phyloP scores from a whole-genome alignment of 225 moss, liverwort and hornwort genomes.

The Antitrichia curtipendula region DNA sequence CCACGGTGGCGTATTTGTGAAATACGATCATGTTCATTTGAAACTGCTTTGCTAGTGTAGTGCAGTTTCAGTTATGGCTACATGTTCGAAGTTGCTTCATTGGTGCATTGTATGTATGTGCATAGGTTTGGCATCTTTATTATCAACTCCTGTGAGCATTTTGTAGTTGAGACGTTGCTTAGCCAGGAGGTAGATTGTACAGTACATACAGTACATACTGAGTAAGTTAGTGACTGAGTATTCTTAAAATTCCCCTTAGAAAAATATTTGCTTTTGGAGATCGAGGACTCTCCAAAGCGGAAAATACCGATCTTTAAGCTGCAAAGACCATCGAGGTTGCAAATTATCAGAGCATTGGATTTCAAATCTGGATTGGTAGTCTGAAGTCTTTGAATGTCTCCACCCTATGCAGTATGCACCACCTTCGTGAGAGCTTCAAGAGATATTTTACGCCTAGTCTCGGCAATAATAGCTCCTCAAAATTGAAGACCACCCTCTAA shows the following conservation, averaged over 20 bases:
- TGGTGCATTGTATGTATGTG: neutral
- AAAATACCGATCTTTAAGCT: neutral
- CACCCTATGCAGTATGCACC: too few species aligned
- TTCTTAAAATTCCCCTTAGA: neutral
- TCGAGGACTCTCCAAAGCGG: neutral
- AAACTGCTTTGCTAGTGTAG: neutral
- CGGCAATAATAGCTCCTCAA: neutral
- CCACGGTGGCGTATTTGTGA: constrained; percentile 42
- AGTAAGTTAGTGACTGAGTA: neutral
- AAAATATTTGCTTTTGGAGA: neutral
- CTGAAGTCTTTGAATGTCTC: neutral
- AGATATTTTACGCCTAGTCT: neutral
- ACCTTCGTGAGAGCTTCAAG: neutral
- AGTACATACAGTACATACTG: neutral
- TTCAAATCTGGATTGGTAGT: neutral
- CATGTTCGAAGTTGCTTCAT: neutral
- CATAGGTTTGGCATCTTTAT: neutral
- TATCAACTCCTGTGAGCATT: neutral
- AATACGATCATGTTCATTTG: neutral
- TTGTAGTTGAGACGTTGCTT: neutral
- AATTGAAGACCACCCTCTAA: neutral
- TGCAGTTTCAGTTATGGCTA: neutral
- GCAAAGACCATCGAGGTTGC: neutral
- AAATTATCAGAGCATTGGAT: neutral
- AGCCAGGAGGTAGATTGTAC: neutral